phyloP scores from a whole-genome alignment of 1,284 basidiomycete genomes.

The Tilletiaria anomala region DNA sequence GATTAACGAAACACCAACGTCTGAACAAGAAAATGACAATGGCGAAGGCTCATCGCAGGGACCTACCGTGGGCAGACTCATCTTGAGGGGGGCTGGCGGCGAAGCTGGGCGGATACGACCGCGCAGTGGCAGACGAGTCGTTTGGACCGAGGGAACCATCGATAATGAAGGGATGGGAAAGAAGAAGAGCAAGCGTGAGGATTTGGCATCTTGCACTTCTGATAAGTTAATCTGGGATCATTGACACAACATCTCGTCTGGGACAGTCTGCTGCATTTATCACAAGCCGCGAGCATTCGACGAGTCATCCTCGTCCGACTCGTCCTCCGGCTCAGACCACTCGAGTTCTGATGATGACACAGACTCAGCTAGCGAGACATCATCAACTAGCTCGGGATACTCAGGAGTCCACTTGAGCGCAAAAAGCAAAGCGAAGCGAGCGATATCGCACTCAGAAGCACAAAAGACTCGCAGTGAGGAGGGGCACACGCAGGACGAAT shows the following conservation, averaged over 20 bases:
- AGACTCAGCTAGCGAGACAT: neutral
- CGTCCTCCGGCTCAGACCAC: no score
- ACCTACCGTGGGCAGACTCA: no score
- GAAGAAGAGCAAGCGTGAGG: conserved; percentile 34
- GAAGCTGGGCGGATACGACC: no score
- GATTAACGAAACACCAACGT: no score
- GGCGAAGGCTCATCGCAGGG: no score
- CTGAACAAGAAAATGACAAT: no score
- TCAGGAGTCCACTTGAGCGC: no score
- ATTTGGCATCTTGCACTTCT: neutral
- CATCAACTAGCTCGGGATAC: no score
- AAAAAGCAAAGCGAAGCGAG: neutral
- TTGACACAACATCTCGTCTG: neutral
- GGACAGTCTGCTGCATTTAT: conserved; percentile 34
- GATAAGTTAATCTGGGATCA: neutral
- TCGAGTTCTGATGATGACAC: neutral
- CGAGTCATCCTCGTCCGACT: conserved; percentile 17
- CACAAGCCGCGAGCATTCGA: conserved; percentile 34
- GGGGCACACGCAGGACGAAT: neutral
- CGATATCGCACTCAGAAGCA: neutral
- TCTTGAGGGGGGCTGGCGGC: no score
- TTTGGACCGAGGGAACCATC: conserved; percentile 28
- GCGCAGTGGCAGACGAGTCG: conserved; percentile 13
- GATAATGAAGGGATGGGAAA: conserved; percentile 31
- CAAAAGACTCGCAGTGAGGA: neutral